A percentile compares a stretch with the other conserved stretches of the same genome.
Conservation (phyloP, 2,329 filamentous ascomycete genomes). For the Byssothecium circinans region DNA sequence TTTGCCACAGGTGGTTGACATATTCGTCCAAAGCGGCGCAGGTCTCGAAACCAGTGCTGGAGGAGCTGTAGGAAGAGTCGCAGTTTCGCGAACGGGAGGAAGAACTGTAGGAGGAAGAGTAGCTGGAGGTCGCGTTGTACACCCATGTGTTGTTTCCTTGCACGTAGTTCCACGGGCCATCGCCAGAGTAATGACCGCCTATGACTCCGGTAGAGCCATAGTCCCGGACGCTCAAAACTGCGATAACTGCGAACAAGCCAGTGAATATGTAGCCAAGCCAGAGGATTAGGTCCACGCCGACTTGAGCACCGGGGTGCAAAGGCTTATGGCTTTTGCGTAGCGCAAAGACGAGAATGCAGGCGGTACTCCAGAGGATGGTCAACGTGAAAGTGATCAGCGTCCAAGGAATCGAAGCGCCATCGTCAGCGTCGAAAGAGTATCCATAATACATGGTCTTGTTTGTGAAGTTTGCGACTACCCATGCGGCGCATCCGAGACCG, state of each 20-base stretch:
- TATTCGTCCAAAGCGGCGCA: slow-evolving; percentile 37
- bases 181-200: slow-evolving; percentile 1
- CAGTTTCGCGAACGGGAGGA: slow-evolving; percentile 19
- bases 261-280: slow-evolving; percentile 38
- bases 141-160: slow-evolving; percentile 37
- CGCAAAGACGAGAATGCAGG: slow-evolving; percentile 31
- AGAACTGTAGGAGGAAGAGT: slow-evolving; percentile 11
- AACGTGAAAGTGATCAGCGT: slow-evolving; percentile 33
- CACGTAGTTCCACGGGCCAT: slow-evolving; percentile 25
- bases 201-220: slow-evolving; percentile 28
- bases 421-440: slow-evolving; percentile 18
- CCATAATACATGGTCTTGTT: neutral
- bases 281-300: slow-evolving; percentile 40
- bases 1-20: slow-evolving; percentile 32
- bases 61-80: slow-evolving; percentile 5
- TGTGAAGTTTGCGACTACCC: slow-evolving; percentile 15
- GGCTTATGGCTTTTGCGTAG: slow-evolving; percentile 22
- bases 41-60: slow-evolving; percentile 13
- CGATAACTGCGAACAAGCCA: slow-evolving; percentile 25
- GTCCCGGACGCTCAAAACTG: slow-evolving; percentile 12
- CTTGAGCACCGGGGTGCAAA: slow-evolving; percentile 38
- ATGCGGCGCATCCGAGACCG: slow-evolving; percentile 36
- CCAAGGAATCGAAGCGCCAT: slow-evolving; percentile 20
- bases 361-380: slow-evolving; percentile 34
- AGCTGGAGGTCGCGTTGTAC: slow-evolving; percentile 18